phyloP scores from a whole-genome alignment of 2,329 filamentous ascomycete species.

The Fusarium oxysporum region DNA sequence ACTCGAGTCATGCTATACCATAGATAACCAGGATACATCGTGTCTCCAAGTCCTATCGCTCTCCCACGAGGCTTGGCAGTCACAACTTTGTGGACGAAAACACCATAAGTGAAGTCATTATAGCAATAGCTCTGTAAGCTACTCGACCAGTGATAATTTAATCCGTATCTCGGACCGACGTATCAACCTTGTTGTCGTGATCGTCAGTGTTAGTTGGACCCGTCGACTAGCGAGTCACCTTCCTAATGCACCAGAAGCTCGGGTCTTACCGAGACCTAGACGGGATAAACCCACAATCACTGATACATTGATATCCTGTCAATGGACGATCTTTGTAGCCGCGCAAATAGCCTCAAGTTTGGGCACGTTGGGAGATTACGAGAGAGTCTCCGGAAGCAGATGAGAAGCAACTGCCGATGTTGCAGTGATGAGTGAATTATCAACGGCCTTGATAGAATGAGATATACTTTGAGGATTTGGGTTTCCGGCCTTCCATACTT shows the following conservation, averaged over 20 bases:
- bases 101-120: rapidly evolving
- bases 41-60: not conserved
- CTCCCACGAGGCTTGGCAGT: not conserved
- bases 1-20: not conserved
- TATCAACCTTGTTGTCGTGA: not conserved
- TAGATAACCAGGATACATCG: not conserved
- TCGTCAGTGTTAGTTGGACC: not conserved
- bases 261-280: not conserved
- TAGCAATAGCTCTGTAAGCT: not conserved
- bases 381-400: not conserved
- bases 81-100: rapidly evolving
- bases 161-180: not conserved
- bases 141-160: not conserved
- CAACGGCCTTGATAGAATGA: rapidly evolving
- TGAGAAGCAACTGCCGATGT: not conserved
- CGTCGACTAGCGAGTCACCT: not conserved
- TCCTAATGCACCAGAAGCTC: not conserved
- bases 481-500: rapidly evolving
- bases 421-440: not conserved
- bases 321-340: rapidly evolving
- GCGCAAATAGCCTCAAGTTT: not conserved
- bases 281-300: rapidly evolving
- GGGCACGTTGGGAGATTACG: not conserved
- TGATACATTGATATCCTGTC: rapidly evolving
- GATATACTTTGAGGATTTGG: rapidly evolving